Conservation (phyloP, 306 rosid genomes). For the Gastrolobium villosum region DNA sequence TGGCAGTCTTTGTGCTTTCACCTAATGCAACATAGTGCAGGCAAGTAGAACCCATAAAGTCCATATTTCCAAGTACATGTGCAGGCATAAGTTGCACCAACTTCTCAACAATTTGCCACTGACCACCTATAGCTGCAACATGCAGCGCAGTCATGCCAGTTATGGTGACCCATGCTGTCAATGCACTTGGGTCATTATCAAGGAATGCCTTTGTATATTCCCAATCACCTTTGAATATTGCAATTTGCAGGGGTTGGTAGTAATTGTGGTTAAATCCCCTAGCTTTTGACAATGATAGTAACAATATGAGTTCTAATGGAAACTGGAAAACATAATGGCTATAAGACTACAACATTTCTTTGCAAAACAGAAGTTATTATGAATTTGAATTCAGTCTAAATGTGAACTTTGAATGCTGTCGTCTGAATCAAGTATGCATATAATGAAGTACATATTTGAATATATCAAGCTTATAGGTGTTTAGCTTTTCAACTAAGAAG, state of each 20-base stretch:
- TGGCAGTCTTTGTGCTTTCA: conserved; percentile 51
- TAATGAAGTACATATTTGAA: conserved; percentile 4
- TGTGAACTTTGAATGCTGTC: not conserved
- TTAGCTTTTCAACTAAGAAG: not conserved
- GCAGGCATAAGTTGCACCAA: conserved; percentile 46
- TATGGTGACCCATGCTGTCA: conserved; percentile 50
- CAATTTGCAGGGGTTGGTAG: conserved; percentile 59
- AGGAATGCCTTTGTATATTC: conserved; percentile 50
- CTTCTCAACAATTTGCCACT: conserved; percentile 59
- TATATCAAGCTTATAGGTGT: conserved; percentile 8
- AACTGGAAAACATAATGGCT: conserved; percentile 29
- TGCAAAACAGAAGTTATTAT: not conserved
- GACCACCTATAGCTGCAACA: conserved; percentile 57
- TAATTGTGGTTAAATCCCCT: conserved; percentile 54
- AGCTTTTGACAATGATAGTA: conserved; percentile 42
- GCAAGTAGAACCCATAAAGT: conserved; percentile 57
- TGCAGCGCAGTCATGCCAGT: conserved; percentile 51
- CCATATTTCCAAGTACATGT: conserved; percentile 40
- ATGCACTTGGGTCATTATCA: conserved; percentile 52
- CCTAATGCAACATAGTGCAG: conserved; percentile 63
- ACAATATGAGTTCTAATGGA: conserved; percentile 30
- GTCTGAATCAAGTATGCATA: conserved; percentile 31
- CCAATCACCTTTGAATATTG: conserved; percentile 67
- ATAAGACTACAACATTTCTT: conserved; percentile 3
- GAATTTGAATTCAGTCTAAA: conserved; percentile 20